Percentiles rank a stretch among this genome's conserved stretches.
Evolutionary conservation across 345 rosid genomes (phyloP).

Genomic region (Dipteronia dyeriana): DNA sequence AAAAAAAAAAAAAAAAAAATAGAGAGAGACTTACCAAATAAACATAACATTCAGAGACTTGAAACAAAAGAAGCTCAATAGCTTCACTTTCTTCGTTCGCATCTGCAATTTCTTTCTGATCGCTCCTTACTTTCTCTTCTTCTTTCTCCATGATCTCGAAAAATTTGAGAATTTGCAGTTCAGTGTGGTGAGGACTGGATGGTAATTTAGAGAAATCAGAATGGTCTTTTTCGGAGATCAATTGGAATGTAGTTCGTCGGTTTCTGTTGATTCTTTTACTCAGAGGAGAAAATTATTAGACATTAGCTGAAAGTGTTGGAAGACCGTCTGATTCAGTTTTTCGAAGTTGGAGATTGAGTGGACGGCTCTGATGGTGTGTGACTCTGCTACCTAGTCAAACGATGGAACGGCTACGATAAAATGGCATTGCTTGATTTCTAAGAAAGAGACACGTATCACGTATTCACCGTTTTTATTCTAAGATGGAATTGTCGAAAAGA

Average conservation of each 20-base stretch:
- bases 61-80: conserved; percentile 76
- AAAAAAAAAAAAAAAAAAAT: neutral
- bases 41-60: conserved; percentile 92
- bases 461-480: neutral
- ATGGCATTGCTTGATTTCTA: conserved; percentile 14
- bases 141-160: conserved; percentile 36
- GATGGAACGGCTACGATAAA: conserved; percentile 16
- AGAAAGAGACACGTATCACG: conserved; percentile 15
- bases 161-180: neutral
- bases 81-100: conserved; percentile 59
- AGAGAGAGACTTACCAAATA: conserved; percentile 55
- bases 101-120: conserved; percentile 28
- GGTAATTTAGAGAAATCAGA: neutral
- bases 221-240: neutral
- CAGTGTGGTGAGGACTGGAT: neutral
- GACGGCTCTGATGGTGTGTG: conserved; percentile 14
- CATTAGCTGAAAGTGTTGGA: neutral
- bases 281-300: neutral
- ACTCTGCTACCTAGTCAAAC: neutral
- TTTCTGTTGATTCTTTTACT: neutral
- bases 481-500: neutral
- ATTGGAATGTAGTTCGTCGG: neutral
- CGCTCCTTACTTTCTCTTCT: conserved; percentile 31
- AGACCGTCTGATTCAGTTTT: neutral
- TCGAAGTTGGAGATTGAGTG: neutral